Evolutionary conservation across 2,329 filamentous ascomycete genomes (phyloP), one percentile per base, ranked within the genome.

Genomic region (Ceratocystis cubensis): DNA sequence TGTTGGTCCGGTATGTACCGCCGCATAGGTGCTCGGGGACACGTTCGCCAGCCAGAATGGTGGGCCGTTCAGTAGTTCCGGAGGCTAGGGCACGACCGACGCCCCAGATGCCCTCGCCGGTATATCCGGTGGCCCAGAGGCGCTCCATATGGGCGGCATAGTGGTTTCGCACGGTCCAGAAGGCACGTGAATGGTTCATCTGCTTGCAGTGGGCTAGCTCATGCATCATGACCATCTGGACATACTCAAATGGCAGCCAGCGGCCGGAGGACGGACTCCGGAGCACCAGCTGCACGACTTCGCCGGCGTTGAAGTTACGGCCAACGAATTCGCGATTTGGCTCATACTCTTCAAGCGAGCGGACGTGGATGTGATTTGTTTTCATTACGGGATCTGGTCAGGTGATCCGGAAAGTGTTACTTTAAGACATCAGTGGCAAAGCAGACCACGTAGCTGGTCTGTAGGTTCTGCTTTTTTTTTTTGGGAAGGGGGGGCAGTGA

Each of bases 211-310:
- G 90, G 2, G 90, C 90, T 37, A 95, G 78, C 78, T 94, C 89
- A 74, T 96, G 91, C 84, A 95, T 92, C 91, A 96, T 95, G 70
- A 95, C 89, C 88, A 94, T 93, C 75, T 94, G 89, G 17, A 96
- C 88, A 72, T 91, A 91, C 69, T 84, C 80, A 72, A 94, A 91
- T 0, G 89, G 88, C 25, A 96, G 78, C 91, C 91, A 96, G 67
- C 78, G 81, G 30, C 84, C 83, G 0, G 81, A 82, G 3, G 76
- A 78, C 0, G 80, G 81, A 0, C 88, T 84, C 71, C 87, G 87
- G 30, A 96, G 81, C 1, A 96, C 91, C 1, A 96, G 81, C 75
- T 96, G 90, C 63, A 96, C 84, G 45, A 93, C 87, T 74, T 95
- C 91, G 44, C 91, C 91, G 6, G 87, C 88, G 71, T 96, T 96